Percentiles rank a stretch among this genome's conserved stretches.
These are phyloP conservation scores for Phialophora chinensis DNA, from an alignment of 2,329 filamentous ascomycete genomes.

Conservation along the genomic window DNA sequence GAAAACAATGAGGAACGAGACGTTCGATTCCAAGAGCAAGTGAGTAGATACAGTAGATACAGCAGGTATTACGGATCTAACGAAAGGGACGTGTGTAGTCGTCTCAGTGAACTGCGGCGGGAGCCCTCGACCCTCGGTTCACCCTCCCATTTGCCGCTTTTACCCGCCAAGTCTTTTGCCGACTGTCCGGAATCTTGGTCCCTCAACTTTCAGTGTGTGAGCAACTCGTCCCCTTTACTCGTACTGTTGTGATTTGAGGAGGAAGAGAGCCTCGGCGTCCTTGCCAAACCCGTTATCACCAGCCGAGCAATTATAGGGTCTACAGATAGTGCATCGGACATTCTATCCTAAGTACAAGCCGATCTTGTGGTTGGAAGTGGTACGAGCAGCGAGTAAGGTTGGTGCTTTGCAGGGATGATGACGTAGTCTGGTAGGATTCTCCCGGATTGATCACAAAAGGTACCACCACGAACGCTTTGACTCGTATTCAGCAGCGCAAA, in stretches of 20 bases:
- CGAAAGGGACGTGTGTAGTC: background rate
- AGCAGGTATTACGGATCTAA: background rate
- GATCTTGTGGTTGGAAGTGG: background rate
- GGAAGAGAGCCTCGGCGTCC: background rate
- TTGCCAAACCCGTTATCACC: background rate
- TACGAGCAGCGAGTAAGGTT: background rate
- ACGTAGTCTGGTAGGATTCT: conserved; percentile 7
- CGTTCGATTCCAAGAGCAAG: background rate
- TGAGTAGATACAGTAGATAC: background rate
- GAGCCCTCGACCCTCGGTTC: background rate
- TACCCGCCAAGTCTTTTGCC: background rate
- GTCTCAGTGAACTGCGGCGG: background rate
- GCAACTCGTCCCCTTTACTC: background rate
- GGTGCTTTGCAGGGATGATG: conserved; percentile 2
- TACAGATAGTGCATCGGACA: background rate
- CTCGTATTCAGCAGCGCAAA: conserved; percentile 22
- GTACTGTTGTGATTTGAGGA: too few relatives aligned
- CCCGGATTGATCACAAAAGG: conserved; percentile 12
- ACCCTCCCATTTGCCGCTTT: background rate
- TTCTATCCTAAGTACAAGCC: background rate
- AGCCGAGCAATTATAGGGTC: background rate
- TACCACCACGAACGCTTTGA: conserved; percentile 2
- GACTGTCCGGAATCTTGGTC: background rate
- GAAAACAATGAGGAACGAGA: background rate
- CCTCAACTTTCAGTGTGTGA: background rate